Evolutionary conservation across 1,284 basidiomycete genomes (phyloP), one percentile per base, ranked within the genome.

Genomic region (Pascua sp.): DNA sequence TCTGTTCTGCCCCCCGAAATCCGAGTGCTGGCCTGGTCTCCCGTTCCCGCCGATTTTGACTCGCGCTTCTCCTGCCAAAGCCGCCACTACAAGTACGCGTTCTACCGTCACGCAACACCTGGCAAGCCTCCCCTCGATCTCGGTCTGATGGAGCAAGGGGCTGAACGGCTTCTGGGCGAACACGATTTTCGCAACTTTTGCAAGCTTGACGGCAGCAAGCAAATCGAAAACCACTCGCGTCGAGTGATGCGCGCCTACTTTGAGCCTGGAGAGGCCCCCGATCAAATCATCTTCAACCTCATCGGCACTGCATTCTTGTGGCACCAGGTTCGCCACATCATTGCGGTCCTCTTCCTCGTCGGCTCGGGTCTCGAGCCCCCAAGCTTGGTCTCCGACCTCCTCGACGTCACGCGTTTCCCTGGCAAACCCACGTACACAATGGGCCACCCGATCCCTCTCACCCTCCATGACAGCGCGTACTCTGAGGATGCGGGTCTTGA

Each of bases 11-110:
- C 95, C 0, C 81, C 85, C 0, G 89, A 91, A 0, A 92, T 98
- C 68, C 87, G 93, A 18, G 80, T 98, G n/a, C 82, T 94, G 52
- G 93, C 90, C 4, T 99, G 95, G 95, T 92, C 93, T 4, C 91
- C 94, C 11, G 87, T 98, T n/a, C 73, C 83, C 0, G 71, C 82
- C 8, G 73, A 79, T 40, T 98, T 98, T 75, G 92, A 92, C 42
- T 86, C 94, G 2, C 85, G 95, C 2, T 95, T 91, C 79, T 88
- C 87, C 18, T 98, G 94, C 79, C 80, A 79, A 56, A 86, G 85
- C 68, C 81, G 95, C 40, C 95, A 98, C 75, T 99, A 98, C 85
- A 97, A 97, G 75, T 99, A 98, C 78, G 95, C 97, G 75, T 98
- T 97, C 80, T 70, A 76, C 64, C 59, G 70, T 44, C 56, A 53